phyloP scores from a whole-genome alignment of 371 early-diverging fungal genomes.

The Syncephalastrum racemosum region DNA sequence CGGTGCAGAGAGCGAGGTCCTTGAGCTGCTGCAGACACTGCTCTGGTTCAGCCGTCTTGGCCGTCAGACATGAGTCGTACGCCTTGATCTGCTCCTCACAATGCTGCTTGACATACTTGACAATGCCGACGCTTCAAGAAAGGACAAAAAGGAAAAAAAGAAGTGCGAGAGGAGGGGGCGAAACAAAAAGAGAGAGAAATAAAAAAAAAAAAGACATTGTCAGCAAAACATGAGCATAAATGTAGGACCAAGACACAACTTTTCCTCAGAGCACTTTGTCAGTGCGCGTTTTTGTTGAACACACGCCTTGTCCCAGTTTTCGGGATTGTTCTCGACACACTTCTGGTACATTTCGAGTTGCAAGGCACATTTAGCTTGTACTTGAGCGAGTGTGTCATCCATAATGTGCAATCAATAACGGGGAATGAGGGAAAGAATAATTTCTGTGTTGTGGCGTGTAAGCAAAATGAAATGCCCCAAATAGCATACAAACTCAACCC shows the following conservation, averaged over 20 bases:
- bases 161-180: too few relatives aligned
- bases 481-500: too few relatives aligned
- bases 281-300: constrained; percentile 69
- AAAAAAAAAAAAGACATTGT: neutral
- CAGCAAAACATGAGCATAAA: neutral
- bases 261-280: constrained; percentile 81
- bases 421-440: neutral
- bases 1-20: constrained; percentile 63
- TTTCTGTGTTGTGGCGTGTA: neutral
- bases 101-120: constrained; percentile 72
- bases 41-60: constrained; percentile 65
- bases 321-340: constrained; percentile 75
- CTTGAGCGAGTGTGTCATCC: constrained; percentile 71
- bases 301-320: constrained; percentile 75
- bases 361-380: constrained; percentile 77
- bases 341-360: constrained; percentile 76
- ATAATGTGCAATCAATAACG: constrained; percentile 30
- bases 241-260: constrained; percentile 38
- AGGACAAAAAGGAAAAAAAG: constrained; percentile 8
- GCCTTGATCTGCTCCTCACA: constrained; percentile 66
- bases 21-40: constrained; percentile 63
- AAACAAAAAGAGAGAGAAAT: too few relatives aligned
- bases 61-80: constrained; percentile 67
- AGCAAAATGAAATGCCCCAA: too few relatives aligned
- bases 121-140: constrained; percentile 55